A percentile compares a stretch with the other conserved stretches of the same genome.
Conservation (phyloP, 2,329 filamentous ascomycete genomes). For the Xylaria multiplex region DNA sequence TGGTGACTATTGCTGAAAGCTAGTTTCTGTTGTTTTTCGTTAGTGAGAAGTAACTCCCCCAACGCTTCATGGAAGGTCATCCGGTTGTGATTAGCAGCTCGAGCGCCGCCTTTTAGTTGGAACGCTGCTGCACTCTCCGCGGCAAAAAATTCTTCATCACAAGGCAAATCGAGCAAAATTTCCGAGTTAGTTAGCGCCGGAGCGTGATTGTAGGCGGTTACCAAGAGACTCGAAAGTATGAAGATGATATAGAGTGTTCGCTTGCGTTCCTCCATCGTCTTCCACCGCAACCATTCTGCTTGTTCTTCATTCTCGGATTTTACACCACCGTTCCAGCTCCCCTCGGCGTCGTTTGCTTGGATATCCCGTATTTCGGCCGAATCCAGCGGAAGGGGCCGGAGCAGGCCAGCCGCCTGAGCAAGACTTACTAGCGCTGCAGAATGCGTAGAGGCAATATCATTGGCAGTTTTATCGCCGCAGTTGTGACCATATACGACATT, state of each 20-base stretch:
- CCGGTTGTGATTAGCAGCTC: slow-evolving; percentile 74
- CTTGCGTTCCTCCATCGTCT: slow-evolving; percentile 87
- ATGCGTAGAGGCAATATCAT: slow-evolving; percentile 92
- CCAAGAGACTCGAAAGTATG: slow-evolving; percentile 87
- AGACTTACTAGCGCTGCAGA: slow-evolving; percentile 91
- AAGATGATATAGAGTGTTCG: slow-evolving; percentile 93
- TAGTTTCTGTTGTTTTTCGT: slow-evolving; percentile 69
- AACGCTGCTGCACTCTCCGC: slow-evolving; percentile 87
- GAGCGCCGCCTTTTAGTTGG: slow-evolving; percentile 77
- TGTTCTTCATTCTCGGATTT: slow-evolving; percentile 66
- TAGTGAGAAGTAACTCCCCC: slow-evolving; percentile 81
- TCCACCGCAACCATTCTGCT: slow-evolving; percentile 90
- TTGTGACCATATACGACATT: slow-evolving; percentile 97
- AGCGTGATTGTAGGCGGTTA: slow-evolving; percentile 91
- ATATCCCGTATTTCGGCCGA: slow-evolving; percentile 62
- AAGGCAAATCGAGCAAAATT: slow-evolving; percentile 87
- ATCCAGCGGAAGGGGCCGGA: slow-evolving; percentile 58
- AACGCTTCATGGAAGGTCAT: slow-evolving; percentile 85
- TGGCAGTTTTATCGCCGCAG: slow-evolving; percentile 88
- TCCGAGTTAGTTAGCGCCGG: slow-evolving; percentile 94
- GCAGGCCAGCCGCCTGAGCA: slow-evolving; percentile 84
- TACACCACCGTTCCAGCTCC: slow-evolving; percentile 56
- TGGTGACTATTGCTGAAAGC: slow-evolving; percentile 54
- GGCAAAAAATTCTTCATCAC: slow-evolving; percentile 90
- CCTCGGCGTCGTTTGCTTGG: slow-evolving; percentile 65